These are phyloP conservation scores for Tulasnella sp. DNA, from an alignment of 768 basidiomycete species.

Conservation along the genomic window DNA sequence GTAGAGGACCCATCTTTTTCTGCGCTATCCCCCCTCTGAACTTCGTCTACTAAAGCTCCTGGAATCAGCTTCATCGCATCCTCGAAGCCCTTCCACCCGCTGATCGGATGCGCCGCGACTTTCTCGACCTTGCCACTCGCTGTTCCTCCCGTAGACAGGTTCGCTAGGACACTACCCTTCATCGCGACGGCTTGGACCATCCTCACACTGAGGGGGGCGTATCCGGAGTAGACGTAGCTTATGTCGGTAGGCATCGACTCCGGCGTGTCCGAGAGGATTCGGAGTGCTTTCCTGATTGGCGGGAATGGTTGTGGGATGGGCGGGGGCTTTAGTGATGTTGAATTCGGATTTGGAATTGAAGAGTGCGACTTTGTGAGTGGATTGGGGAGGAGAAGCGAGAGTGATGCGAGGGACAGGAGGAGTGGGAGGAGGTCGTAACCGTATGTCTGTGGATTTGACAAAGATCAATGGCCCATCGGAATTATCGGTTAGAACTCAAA, in stretches of 20 bases:
- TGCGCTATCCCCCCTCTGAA: slow-evolving; percentile 25
- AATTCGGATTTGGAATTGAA: slow-evolving; percentile 37
- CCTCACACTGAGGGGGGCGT: slow-evolving; percentile 84
- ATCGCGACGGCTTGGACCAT: slow-evolving; percentile 89
- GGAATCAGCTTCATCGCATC: slow-evolving; percentile 74
- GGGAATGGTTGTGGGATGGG: slow-evolving; percentile 42
- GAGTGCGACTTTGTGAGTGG: slow-evolving; percentile 41
- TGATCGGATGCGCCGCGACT: slow-evolving; percentile 79
- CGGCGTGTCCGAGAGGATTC: slow-evolving; percentile 82
- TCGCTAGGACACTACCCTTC: slow-evolving; percentile 66
- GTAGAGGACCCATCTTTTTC: background rate
- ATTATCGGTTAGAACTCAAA: slow-evolving; percentile 55
- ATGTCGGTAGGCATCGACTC: slow-evolving; percentile 71
- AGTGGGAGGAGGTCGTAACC: slow-evolving; percentile 45
- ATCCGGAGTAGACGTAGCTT: slow-evolving; percentile 92
- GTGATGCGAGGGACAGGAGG: slow-evolving; percentile 29
- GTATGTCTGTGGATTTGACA: slow-evolving; percentile 33
- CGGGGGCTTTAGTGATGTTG: slow-evolving; percentile 3
- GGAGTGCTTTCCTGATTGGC: slow-evolving; percentile 65
- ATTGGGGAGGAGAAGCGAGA: slow-evolving; percentile 44
- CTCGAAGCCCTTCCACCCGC: slow-evolving; percentile 97
- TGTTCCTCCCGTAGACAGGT: background rate
- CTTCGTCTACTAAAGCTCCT: slow-evolving; percentile 75
- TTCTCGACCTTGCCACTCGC: slow-evolving; percentile 29
- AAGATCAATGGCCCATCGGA: slow-evolving; percentile 32